A percentile compares a stretch with the other conserved stretches of the same genome.
phyloP scores from a whole-genome alignment of 176 grass and related monocot genomes.

The Lolium rigidum region DNA sequence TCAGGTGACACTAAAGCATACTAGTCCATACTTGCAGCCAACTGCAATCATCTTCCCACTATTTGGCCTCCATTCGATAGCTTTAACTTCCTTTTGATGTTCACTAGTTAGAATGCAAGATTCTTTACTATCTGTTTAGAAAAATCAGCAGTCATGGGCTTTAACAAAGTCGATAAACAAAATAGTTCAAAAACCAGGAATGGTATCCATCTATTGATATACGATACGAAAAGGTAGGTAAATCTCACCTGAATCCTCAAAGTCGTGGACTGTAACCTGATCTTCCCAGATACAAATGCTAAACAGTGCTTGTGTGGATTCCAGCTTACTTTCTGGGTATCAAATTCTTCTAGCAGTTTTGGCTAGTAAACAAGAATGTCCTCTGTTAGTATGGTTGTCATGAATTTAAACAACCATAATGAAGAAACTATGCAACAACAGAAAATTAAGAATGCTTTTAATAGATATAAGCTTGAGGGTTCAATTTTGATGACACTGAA shows the following conservation, averaged over 20 bases:
- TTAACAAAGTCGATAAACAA: constrained; percentile 11
- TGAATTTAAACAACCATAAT: not conserved
- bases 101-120: constrained; percentile 74
- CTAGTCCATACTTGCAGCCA: constrained; percentile 75
- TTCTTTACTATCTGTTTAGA: constrained; percentile 83
- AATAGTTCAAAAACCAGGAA: constrained; percentile 20
- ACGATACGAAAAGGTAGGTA: constrained; percentile 45
- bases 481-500: not conserved
- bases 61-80: constrained; percentile 91
- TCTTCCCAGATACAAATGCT: constrained; percentile 84
- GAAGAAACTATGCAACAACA: not conserved
- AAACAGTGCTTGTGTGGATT: constrained; percentile 79
- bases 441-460: not conserved
- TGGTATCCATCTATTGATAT: not conserved
- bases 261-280: constrained; percentile 79
- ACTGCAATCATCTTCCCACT: constrained; percentile 93
- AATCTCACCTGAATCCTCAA: constrained; percentile 76
- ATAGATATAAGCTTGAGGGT: constrained; percentile 5
- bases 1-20: constrained; percentile 39
- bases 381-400: constrained; percentile 10
- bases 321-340: constrained; percentile 84
- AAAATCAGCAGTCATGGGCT: constrained; percentile 4
- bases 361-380: constrained; percentile 60
- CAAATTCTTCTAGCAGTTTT: constrained; percentile 69
- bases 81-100: constrained; percentile 71